These are phyloP conservation scores for Suillus sp. DNA, from an alignment of 768 basidiomycete genomes.

Conservation along the genomic window DNA sequence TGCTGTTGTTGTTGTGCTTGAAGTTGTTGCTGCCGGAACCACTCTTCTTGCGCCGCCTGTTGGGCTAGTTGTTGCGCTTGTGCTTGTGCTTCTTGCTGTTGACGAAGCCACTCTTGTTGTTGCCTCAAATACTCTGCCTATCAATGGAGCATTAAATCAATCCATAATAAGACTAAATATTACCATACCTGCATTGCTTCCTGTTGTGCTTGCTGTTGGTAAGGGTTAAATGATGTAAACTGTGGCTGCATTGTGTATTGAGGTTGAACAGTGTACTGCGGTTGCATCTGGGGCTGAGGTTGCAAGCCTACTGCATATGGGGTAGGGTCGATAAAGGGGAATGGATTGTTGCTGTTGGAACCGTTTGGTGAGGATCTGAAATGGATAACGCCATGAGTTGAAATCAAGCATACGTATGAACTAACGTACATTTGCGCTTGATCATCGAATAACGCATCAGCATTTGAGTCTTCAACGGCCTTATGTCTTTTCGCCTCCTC, in stretches of 20 bases:
- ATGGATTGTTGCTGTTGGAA: constrained; percentile 47
- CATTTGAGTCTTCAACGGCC: constrained; percentile 73
- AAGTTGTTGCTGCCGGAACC: constrained; percentile 61
- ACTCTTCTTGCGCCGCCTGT: constrained; percentile 53
- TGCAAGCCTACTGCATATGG: constrained; percentile 59
- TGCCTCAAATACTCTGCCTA: constrained; percentile 48
- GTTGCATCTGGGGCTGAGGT: constrained; percentile 56
- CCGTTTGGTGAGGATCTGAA: constrained; percentile 36
- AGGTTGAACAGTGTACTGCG: constrained; percentile 79
- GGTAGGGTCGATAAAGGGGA: constrained; percentile 63
- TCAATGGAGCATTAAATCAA: too few relatives aligned
- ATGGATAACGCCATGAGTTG: constrained; percentile 13
- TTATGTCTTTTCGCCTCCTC: constrained; percentile 80
- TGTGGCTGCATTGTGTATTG: constrained; percentile 79
- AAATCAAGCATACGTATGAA: constrained; percentile 11
- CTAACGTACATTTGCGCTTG: constrained; percentile 69
- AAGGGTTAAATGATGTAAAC: constrained; percentile 92
- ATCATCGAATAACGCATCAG: constrained; percentile 83
- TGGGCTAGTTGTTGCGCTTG: constrained; percentile 36
- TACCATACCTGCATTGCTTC: constrained; percentile 68
- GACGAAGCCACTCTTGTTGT: constrained; percentile 72
- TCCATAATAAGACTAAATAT: not conserved
- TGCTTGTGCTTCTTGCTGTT: constrained; percentile 55
- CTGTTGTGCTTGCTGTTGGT: constrained; percentile 90
- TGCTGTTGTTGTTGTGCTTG: constrained; percentile 48